Base-by-base conservation (phyloP, 106 monocot species). In the Xerophyta viscosa region DNA sequence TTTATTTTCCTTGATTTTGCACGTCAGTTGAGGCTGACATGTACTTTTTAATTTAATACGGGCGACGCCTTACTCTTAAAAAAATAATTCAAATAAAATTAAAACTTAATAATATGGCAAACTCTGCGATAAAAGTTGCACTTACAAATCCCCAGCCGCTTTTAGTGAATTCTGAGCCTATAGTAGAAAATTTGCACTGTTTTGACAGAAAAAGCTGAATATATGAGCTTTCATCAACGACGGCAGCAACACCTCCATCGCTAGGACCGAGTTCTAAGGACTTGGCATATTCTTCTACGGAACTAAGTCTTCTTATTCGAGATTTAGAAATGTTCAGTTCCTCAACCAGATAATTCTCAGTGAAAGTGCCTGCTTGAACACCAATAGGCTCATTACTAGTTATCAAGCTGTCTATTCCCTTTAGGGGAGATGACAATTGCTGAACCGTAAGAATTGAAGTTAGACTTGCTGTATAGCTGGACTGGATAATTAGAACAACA, bases 111-210 rank as follows among this genome's bases (percentile, higher is more conserved):
- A n/a, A n/a, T n/a, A n/a, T n/a, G n/a, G n/a, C n/a, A n/a, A n/a
- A n/a, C n/a, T n/a, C n/a, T n/a, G n/a, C n/a, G n/a, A n/a, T n/a
- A n/a, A n/a, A n/a, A n/a, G n/a, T 64, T 8, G 21, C 61, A 73
- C 91, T 81, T 66, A 92, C 91, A 60, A 92, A 92, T 39, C 91
- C 91, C 91, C 91, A 92, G 14, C 91, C 86, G 29, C 49, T 79
- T 68, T 51, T 92, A 21, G 86, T 92, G 54, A 92, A 92, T 9
- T 92, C 86, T 17, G 72, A 65, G 29, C 91, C 91, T 2, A 76
- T 57, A 42, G 71, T 45, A 0, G 79, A 29, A 48, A 73, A 92
- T 13, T 71, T 73, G 65, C 82, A 78, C 29, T 92, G 55, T 8
- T 57, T 68, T 6, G 78, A 70, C 6, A 92, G 48, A 59, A 92